These are phyloP conservation scores for Ceratocystis alfenasii DNA, from an alignment of 2,329 filamentous ascomycete genomes.

Conservation along the genomic window DNA sequence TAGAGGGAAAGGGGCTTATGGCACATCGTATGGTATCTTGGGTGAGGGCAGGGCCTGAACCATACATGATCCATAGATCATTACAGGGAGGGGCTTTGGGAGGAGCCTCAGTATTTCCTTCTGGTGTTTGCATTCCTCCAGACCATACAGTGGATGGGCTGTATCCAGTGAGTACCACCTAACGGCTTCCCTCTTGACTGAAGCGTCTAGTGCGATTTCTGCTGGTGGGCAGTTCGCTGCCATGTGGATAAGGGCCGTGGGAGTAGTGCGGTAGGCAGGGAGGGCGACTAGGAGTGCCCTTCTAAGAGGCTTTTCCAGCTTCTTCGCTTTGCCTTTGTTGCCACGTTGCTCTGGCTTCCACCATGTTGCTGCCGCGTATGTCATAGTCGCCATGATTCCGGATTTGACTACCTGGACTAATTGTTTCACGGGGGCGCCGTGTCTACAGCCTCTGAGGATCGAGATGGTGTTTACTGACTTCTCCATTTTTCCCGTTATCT, in stretches of 20 bases:
- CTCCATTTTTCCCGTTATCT: too few relatives aligned
- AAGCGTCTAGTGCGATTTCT: background rate
- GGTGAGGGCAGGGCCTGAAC: too few relatives aligned
- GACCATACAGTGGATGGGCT: background rate
- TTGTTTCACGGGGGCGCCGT: too few relatives aligned
- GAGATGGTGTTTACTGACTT: too few relatives aligned
- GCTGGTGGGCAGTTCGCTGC: background rate
- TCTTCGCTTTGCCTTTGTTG: background rate
- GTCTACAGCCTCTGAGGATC: too few relatives aligned
- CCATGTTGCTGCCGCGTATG: background rate
- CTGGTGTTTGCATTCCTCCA: background rate
- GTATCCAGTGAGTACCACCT: background rate
- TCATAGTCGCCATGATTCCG: too few relatives aligned
- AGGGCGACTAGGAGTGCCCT: background rate
- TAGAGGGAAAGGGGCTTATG: too few relatives aligned
- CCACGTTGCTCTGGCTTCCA: background rate
- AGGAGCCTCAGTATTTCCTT: constrained; percentile 3
- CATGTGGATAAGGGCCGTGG: background rate
- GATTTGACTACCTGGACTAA: too few relatives aligned
- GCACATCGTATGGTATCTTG: too few relatives aligned
- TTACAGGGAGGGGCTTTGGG: background rate
- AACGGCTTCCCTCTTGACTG: background rate
- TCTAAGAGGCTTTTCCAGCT: background rate
- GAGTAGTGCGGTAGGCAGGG: background rate
- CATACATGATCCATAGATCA: too few relatives aligned